Conservation (phyloP, 2,329 filamentous ascomycete species). For the Fusarium zealandicum region DNA sequence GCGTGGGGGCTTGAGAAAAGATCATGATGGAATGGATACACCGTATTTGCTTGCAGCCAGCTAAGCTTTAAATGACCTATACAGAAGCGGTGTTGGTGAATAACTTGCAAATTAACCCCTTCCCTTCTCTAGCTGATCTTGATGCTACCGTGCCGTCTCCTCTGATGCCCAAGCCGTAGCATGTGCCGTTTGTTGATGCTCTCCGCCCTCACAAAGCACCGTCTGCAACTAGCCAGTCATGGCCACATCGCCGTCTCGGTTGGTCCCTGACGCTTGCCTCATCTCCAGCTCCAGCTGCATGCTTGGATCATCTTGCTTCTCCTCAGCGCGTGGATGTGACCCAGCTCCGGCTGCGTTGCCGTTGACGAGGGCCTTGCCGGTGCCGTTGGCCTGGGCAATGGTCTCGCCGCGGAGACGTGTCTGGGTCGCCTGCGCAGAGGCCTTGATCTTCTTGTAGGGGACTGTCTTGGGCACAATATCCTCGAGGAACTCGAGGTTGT, state of each 20-base stretch:
- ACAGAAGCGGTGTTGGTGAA: neutral
- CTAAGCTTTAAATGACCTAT: slow-evolving; percentile 4
- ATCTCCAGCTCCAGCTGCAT: slow-evolving; percentile 64
- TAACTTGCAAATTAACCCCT: neutral
- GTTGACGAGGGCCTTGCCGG: slow-evolving; percentile 42
- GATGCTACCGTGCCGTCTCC: neutral
- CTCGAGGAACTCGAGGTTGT: slow-evolving; percentile 93
- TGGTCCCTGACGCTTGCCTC: slow-evolving; percentile 52
- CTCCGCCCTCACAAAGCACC: neutral
- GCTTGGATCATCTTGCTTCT: slow-evolving; percentile 53
- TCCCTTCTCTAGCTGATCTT: neutral
- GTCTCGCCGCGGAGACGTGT: slow-evolving; percentile 54
- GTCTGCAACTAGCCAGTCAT: slow-evolving; percentile 61
- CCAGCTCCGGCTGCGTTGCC: slow-evolving; percentile 36
- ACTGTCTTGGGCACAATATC: slow-evolving; percentile 90
- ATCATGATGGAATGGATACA: slow-evolving; percentile 23
- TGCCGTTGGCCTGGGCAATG: slow-evolving; percentile 43
- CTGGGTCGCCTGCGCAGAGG: slow-evolving; percentile 60
- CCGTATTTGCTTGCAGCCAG: slow-evolving; percentile 17
- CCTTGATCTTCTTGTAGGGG: slow-evolving; percentile 81
- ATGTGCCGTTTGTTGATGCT: neutral
- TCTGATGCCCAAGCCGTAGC: neutral
- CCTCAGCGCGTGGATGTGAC: slow-evolving; percentile 35
- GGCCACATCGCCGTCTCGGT: slow-evolving; percentile 60
- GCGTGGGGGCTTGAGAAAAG: slow-evolving; percentile 22